Evolutionary conservation across 2,329 filamentous ascomycete genomes (phyloP), one percentile per base, ranked within the genome.

Genomic region (Ascosphaera apis): DNA sequence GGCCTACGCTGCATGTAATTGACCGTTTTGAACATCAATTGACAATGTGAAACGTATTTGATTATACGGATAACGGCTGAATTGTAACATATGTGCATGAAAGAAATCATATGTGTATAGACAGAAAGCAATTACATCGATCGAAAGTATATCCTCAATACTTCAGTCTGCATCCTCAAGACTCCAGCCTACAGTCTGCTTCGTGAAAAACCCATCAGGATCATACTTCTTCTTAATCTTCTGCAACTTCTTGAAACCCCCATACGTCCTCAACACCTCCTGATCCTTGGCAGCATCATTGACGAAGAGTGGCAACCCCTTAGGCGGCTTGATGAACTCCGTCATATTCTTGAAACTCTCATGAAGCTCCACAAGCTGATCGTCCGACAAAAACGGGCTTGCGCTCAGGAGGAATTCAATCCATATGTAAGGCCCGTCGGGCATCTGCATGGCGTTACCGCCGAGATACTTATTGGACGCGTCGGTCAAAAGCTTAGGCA

Each of bases 261-360:
- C 32, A 60, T 48, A 4, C 55, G 50, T 4, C 51, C 52, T 50
- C 54, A 62, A 44, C 57, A 62, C 33, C 36, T 61, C 55, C 47
- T 63, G 57, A 21, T 51, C 44, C 37, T 48, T 53, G 44, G 61
- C 56, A 7, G 50, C 52, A 33, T 62, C 59, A 37, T 61, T 62
- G 53, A 61, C 59, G 43, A 63, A 63, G 3, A 62, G 44, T 5
- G 59, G 59, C 11, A 55, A 44, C 38, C 61, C 57, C 4, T 52
- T 54, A 18, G 57, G 49, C 0, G 57, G 52, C 13, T 50, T 39
- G 28, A 53, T 51, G 36, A 49, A 56, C 21, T 48, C 44, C 13
- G 50, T 44, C 5, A 58, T 47, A 2, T 52, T 37, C 9, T 51
- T 49, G n/a, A 25, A 25, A 25, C 21, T 25, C 21, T 25, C 21